A percentile compares a stretch with the other conserved stretches of the same genome.
Conservation (phyloP, 345 rosid species). For the Laguncularia racemosa region DNA sequence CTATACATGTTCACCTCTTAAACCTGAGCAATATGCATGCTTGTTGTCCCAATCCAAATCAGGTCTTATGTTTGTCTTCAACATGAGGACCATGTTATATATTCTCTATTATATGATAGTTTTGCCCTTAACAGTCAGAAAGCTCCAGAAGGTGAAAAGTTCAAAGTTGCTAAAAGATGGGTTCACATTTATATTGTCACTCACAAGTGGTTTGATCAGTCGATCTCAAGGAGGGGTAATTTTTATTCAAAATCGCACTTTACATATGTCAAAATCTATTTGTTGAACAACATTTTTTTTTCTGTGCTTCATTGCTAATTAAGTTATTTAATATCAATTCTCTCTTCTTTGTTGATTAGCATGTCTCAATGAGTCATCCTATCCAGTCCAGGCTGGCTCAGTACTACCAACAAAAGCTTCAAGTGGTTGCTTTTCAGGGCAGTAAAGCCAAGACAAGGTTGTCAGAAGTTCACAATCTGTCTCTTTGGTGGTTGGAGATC, state of each 20-base stretch:
- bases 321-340: constrained; percentile 18
- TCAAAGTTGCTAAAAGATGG: constrained; percentile 85
- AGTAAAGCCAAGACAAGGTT: constrained; percentile 47
- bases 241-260: constrained; percentile 8
- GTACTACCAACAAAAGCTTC: constrained; percentile 31
- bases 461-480: constrained; percentile 27
- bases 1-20: too few relatives aligned
- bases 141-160: constrained; percentile 92
- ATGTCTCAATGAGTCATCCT: constrained; percentile 82
- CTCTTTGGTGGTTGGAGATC: constrained; percentile 35
- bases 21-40: too few relatives aligned
- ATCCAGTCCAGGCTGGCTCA: constrained; percentile 57
- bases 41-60: too few relatives aligned
- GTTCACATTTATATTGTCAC: constrained; percentile 73
- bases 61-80: background rate
- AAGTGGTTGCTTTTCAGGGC: constrained; percentile 25
- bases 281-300: too few relatives aligned
- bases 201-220: constrained; percentile 86
- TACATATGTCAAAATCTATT: background rate
- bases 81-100: background rate
- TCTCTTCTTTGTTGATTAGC: constrained; percentile 50
- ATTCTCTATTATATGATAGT: background rate
- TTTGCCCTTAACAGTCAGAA: constrained; percentile 46
- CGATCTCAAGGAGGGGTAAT: constrained; percentile 72
- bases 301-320: background rate